Conservation (phyloP, 768 basidiomycete genomes). For the Saitozyma podzolica region DNA sequence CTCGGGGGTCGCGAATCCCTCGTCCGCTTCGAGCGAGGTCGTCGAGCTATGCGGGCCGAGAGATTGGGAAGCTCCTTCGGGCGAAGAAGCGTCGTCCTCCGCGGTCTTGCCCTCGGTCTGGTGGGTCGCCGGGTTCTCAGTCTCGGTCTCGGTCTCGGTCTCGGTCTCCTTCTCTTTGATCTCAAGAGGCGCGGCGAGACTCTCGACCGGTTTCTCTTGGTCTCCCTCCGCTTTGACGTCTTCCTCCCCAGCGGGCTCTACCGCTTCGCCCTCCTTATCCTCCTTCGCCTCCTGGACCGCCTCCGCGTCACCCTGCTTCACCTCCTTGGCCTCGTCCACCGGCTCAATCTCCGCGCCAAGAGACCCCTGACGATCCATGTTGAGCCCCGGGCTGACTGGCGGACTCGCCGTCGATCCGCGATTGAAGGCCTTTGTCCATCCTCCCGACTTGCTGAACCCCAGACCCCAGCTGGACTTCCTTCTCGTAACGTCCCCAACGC, state of each 20-base stretch:
- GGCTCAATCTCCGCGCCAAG: slow-evolving; percentile 16
- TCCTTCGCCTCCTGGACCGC: neutral
- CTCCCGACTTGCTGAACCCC: slow-evolving; percentile 28
- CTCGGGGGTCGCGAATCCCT: neutral
- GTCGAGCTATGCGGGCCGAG: no score
- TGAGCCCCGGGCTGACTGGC: slow-evolving; percentile 25
- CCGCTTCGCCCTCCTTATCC: neutral
- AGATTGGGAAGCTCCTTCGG: slow-evolving; percentile 1
- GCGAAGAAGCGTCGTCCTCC: neutral
- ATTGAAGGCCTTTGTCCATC: slow-evolving; percentile 31
- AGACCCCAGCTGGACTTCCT: slow-evolving; percentile 40
- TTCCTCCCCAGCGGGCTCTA: slow-evolving; percentile 1
- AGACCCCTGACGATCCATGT: neutral
- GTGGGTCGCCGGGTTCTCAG: no score
- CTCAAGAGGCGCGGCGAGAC: slow-evolving; percentile 11
- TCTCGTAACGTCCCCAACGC: slow-evolving; percentile 7
- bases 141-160: slow-evolving; percentile 1
- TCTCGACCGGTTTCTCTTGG: neutral
- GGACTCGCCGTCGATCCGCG: slow-evolving; percentile 13
- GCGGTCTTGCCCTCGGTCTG: no score
- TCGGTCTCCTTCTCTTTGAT: slow-evolving; percentile 17
- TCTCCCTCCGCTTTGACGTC: neutral
- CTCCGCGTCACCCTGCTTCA: neutral
- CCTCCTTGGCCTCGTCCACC: neutral
- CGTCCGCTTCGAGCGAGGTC: no score